Conservation (phyloP, 2,329 filamentous ascomycete genomes). For the Epichloe uncinata region DNA sequence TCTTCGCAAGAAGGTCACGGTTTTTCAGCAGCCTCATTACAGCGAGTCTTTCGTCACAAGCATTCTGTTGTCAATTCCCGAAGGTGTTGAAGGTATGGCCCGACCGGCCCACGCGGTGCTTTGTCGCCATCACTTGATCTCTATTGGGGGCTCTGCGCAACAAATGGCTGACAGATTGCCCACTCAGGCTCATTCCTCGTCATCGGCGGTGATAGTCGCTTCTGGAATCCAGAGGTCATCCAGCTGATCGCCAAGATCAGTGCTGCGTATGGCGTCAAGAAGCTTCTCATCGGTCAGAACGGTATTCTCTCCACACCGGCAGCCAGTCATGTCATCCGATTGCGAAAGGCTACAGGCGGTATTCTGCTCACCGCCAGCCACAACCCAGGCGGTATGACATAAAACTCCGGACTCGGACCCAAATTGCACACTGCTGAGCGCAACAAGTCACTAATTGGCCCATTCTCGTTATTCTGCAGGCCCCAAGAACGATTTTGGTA, state of each 20-base stretch:
- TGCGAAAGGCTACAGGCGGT: slow-evolving; percentile 87
- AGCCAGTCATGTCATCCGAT: slow-evolving; percentile 89
- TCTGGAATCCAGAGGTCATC: slow-evolving; percentile 92
- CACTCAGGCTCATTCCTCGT: slow-evolving; percentile 64
- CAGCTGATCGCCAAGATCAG: slow-evolving; percentile 96
- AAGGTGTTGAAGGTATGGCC: slow-evolving; percentile 62
- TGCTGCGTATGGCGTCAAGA: slow-evolving; percentile 96
- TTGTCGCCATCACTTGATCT: background rate
- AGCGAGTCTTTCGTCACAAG: slow-evolving; percentile 90
- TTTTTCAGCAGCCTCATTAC: slow-evolving; percentile 93
- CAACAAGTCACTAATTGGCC: background rate
- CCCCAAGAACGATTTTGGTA: slow-evolving; percentile 90
- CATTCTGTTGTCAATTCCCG: slow-evolving; percentile 91
- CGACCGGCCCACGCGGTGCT: background rate
- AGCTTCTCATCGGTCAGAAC: slow-evolving; percentile 89
- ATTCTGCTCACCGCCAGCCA: slow-evolving; percentile 95
- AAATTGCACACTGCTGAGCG: background rate
- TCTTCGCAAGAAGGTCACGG: slow-evolving; percentile 96
- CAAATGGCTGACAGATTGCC: background rate
- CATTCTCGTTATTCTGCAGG: slow-evolving; percentile 34
- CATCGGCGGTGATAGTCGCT: slow-evolving; percentile 93
- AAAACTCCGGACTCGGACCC: background rate
- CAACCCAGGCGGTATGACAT: slow-evolving; percentile 77
- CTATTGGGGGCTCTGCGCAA: background rate
- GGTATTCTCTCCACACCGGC: slow-evolving; percentile 95